Base-by-base conservation (phyloP, 179 eudicot genomes). In the Beta corolliflora region DNA sequence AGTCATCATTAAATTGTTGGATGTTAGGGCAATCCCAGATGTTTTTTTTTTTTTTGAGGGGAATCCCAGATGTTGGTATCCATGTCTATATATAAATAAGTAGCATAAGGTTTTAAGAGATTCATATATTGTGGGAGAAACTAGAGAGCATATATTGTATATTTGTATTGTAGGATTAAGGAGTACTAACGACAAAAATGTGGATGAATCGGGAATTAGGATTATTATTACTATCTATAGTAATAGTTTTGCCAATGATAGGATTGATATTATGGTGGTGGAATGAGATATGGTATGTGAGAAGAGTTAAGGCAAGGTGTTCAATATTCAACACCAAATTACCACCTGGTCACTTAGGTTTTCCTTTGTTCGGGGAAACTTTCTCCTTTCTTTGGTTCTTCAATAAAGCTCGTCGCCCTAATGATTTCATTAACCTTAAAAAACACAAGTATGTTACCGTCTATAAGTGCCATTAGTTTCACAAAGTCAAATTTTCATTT, bases 231-330 rank as follows among this genome's bases (percentile, higher is more conserved):
- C 5, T 55, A 55, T 9, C 19, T 18, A 12, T 41, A 14, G 1
- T 68, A 15, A 6, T 15, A 5, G 1, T n/a, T 36, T 14, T 44
- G 48, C 16, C 72, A 68, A 44, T 68, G 6, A 0, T 41, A 68
- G 72, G 72, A 16, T 68, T 8, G 31, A 13, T 44, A 3, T 2
- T 77, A 29, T 77, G 80, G 73, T 48, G 73, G 80, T 77, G 46
- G 73, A 77, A 77, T 52, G 80, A 77, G 61, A 66, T 77, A 21
- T 77, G 59, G 80, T 66, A 77, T 19, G 48, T 77, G 1, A 25
- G 44, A 18, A 18, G 16, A 0, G 50, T 77, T 7, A 65, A 29
- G 16, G 15, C 9, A 11, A 77, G 50, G 21, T n/a, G 73, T 4
- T 77, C 61, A 10, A 7, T 21, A 16, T 15, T 73, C 1, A 25